Base-by-base conservation (phyloP, 257 asterid genomes). In the Ophiorrhiza pumila region DNA sequence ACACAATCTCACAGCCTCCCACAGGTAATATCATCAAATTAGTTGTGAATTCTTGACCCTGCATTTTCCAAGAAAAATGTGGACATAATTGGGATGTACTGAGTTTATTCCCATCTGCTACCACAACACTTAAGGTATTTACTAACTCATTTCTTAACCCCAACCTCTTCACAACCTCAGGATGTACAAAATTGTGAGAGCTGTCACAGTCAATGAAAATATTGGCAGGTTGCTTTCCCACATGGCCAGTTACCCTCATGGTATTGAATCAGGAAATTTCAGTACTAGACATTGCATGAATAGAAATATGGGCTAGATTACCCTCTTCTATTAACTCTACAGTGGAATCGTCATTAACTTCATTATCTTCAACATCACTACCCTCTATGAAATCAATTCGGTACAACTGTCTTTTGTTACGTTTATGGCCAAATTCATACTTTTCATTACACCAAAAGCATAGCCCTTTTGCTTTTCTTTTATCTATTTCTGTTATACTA, bases 61-160 rank as follows among this genome's bases (percentile, higher is more conserved):
- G n/a, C 11, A 25, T 7, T 2, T 23, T 25, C 17, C 61, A 55
- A 8, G 14, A 1, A 8, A 55, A 2, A 0, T 7, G 5, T 4
- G 0, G 0, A 10, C 34, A 55, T 1, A 55, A 5, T 0, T 23
- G 0, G 0, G 17, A 0, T 0, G 32, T 25, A 0, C 17, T 9
- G 0, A 55, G 5, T 11, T 55, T 55, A 0, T 55, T 0, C 1
- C 61, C 34, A 55, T 55, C 11, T 0, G 61, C 34, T 23, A 55
- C 34, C 9, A 7, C 4, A 0, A 55, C 34, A 0, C 1, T 1
- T 2, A 23, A 0, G 0, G 61, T 3, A 0, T 14, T 1, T 0
- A 55, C 2, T 9, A n/a, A 4, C 1, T 7, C 0, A 0, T 1
- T 17, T 10, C 1, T 9, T 0, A 23, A 1, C 0, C 61, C 32